These are phyloP conservation scores for Ambrosia hybrid DNA, from an alignment of 140 eudicot species.

Conservation along the genomic window DNA sequence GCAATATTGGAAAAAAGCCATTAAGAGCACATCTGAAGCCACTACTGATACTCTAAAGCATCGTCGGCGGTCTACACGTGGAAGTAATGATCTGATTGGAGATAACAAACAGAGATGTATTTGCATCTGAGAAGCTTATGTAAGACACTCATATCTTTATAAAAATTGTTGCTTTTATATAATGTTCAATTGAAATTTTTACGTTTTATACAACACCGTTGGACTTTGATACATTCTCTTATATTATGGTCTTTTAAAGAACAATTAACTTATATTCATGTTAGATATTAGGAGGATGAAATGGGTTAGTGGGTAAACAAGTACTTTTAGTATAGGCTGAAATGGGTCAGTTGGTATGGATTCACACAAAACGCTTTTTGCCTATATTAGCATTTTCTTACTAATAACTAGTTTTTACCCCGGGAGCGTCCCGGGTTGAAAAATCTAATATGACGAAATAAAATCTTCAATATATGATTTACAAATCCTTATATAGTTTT, in stretches of 20 bases:
- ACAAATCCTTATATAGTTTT: no score
- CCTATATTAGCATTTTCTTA: no score
- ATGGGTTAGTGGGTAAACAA: no score
- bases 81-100: constrained; percentile 67
- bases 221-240: neutral
- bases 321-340: no score
- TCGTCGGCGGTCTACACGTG: constrained; percentile 82
- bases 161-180: no score
- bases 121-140: constrained; percentile 94
- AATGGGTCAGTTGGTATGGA: no score
- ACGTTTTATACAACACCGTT: neutral
- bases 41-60: constrained; percentile 78
- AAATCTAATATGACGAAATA: no score
- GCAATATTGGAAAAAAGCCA: constrained; percentile 82
- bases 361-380: no score
- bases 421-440: no score
- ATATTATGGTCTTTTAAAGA: neutral
- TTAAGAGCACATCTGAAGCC: constrained; percentile 73
- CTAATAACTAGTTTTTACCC: no score
- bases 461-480: no score
- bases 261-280: neutral
- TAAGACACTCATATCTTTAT: constrained; percentile 38
- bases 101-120: constrained; percentile 77
- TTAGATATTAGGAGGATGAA: no score
- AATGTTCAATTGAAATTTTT: neutral